These are phyloP conservation scores for Amanita inopinata DNA, from an alignment of 768 basidiomycete species.

Conservation along the genomic window DNA sequence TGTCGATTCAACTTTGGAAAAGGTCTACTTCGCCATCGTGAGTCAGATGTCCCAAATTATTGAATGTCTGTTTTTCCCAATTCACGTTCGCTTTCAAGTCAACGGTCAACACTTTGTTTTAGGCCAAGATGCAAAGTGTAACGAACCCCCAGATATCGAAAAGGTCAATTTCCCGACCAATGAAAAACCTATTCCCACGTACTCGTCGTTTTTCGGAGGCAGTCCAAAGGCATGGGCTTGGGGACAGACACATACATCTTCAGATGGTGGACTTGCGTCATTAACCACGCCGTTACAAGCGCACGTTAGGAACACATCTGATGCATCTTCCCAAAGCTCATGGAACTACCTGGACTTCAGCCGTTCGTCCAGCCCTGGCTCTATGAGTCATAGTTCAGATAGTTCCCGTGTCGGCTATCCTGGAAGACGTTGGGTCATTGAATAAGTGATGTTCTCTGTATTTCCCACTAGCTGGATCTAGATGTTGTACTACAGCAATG, in stretches of 20 bases:
- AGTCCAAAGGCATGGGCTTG: background rate
- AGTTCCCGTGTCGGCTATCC: background rate
- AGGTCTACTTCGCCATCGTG: slow-evolving; percentile 58
- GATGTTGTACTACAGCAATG: slow-evolving; percentile 20
- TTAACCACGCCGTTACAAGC: too few species aligned
- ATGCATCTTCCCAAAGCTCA: background rate
- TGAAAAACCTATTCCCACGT: slow-evolving; percentile 45
- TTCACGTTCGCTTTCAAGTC: slow-evolving; percentile 28
- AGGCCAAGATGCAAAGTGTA: slow-evolving; percentile 19
- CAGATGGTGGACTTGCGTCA: too few species aligned
- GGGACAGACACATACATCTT: background rate
- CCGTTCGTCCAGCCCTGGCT: background rate
- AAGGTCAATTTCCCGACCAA: slow-evolving; percentile 58
- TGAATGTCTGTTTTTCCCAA: slow-evolving; percentile 8
- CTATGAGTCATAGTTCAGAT: background rate
- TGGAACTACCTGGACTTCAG: background rate
- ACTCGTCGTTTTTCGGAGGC: slow-evolving; percentile 29
- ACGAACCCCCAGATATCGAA: slow-evolving; percentile 35
- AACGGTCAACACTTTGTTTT: slow-evolving; percentile 41
- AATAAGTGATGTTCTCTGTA: background rate
- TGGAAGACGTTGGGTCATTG: slow-evolving; percentile 6
- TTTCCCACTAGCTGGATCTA: slow-evolving; percentile 10
- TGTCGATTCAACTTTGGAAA: slow-evolving; percentile 74
- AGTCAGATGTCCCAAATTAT: slow-evolving; percentile 18
- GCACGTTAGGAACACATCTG: background rate